These are phyloP conservation scores for Globisporangium heterothallicum DNA, from an alignment of 352 stramenopile species.

Conservation along the genomic window DNA sequence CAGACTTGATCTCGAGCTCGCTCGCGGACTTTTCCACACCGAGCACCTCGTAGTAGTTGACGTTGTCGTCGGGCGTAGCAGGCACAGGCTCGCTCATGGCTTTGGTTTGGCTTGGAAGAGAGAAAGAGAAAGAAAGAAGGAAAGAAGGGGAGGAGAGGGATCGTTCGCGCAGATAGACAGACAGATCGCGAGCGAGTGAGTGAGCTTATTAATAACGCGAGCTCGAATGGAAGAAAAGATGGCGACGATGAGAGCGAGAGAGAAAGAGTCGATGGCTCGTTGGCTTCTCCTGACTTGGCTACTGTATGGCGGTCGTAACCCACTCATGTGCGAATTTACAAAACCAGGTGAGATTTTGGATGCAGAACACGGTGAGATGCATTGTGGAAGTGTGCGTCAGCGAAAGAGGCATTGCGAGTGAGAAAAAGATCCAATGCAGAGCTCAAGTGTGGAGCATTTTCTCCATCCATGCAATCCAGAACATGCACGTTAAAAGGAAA, in stretches of 20 bases:
- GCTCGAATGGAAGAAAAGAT: background rate
- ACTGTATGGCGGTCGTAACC: background rate
- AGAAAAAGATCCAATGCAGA: background rate
- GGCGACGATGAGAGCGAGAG: background rate
- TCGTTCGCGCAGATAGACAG: background rate
- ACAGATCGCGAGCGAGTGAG: background rate
- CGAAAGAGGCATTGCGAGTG: background rate
- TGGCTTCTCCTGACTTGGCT: background rate
- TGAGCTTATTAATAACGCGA: background rate
- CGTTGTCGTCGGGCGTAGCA: conserved; percentile 43
- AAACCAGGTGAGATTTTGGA: background rate
- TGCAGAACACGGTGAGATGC: background rate
- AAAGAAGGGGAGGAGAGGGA: background rate
- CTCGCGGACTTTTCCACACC: conserved; percentile 85
- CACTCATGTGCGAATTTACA: background rate
- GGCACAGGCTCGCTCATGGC: conserved; percentile 27
- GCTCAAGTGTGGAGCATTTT: too few species aligned
- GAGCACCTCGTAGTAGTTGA: conserved; percentile 86
- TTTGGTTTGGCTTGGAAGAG: background rate
- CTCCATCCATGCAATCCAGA: too few species aligned
- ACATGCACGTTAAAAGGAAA: too few species aligned
- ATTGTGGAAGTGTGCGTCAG: background rate
- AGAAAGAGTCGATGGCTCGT: too few species aligned
- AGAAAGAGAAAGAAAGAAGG: background rate
- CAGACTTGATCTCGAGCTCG: conserved; percentile 87